phyloP scores from a whole-genome alignment of 2,329 filamentous ascomycete species.

The Nigrospora osmanthi region DNA sequence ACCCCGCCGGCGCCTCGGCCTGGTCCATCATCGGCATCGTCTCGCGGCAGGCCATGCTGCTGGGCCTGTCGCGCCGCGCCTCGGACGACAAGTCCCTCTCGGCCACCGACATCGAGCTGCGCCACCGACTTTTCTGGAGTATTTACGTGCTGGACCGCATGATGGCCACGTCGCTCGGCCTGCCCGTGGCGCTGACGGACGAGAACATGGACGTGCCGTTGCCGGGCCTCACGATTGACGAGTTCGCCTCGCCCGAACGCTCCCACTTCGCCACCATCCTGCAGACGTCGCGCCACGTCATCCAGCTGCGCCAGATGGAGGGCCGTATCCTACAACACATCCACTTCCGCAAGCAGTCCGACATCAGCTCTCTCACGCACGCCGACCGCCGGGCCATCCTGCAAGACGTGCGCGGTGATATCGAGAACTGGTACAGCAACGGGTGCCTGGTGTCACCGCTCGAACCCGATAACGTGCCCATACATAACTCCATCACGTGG shows the following conservation, averaged over 20 bases:
- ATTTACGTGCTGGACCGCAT: slow-evolving; percentile 37
- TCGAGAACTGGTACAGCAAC: slow-evolving; percentile 38
- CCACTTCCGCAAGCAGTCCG: slow-evolving; percentile 21
- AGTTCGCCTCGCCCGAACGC: slow-evolving; percentile 31
- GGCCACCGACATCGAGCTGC: slow-evolving; percentile 18
- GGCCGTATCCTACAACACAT: slow-evolving; percentile 28
- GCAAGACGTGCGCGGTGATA: slow-evolving; percentile 28
- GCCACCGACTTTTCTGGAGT: slow-evolving; percentile 35
- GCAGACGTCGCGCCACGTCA: slow-evolving; percentile 35
- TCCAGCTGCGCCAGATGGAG: slow-evolving; percentile 34
- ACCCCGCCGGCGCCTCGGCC: slow-evolving; percentile 28
- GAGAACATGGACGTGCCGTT: slow-evolving; percentile 31
- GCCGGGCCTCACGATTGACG: slow-evolving; percentile 34
- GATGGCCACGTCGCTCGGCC: slow-evolving; percentile 31
- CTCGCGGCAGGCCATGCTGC: slow-evolving; percentile 28
- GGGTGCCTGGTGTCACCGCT: slow-evolving; percentile 34
- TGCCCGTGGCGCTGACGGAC: slow-evolving; percentile 30
- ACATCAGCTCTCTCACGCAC: slow-evolving; percentile 19
- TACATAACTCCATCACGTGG: slow-evolving; percentile 37
- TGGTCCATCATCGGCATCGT: slow-evolving; percentile 32
- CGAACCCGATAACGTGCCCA: slow-evolving; percentile 33
- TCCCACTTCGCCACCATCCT: slow-evolving; percentile 29
- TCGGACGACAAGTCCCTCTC: slow-evolving; percentile 17
- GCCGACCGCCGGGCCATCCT: slow-evolving; percentile 23
- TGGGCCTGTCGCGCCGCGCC: slow-evolving; percentile 25